Conservation (phyloP, 2,329 filamentous ascomycete genomes). For the Paradendryphiella salina region DNA sequence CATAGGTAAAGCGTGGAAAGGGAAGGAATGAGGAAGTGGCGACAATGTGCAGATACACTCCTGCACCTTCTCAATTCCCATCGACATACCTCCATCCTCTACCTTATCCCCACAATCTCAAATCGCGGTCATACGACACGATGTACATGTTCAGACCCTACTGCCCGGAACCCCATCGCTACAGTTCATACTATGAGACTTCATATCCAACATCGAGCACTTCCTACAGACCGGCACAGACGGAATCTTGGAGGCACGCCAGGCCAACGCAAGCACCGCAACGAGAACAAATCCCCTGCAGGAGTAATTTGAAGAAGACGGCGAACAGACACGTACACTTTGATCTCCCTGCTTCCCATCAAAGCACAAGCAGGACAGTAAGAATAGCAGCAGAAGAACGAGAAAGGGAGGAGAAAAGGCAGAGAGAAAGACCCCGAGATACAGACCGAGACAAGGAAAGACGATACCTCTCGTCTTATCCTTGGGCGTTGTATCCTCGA, state of each 20-base stretch:
- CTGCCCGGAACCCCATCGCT: background rate
- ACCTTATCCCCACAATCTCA: conserved; percentile 1
- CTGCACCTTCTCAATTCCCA: background rate
- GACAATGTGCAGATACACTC: conserved; percentile 5
- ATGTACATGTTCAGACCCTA: conserved; percentile 5
- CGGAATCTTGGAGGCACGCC: background rate
- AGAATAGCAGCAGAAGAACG: background rate
- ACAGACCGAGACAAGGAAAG: background rate
- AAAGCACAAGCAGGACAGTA: background rate
- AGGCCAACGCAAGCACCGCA: background rate
- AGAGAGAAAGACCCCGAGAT: background rate
- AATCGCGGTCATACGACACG: conserved; percentile 1
- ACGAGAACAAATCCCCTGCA: background rate
- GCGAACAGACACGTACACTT: conserved; percentile 10
- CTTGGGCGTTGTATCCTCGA: background rate
- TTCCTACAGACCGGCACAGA: background rate
- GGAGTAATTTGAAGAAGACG: background rate
- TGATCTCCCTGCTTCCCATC: background rate
- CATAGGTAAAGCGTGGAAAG: background rate
- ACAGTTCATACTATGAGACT: conserved; percentile 4
- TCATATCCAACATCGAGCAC: background rate
- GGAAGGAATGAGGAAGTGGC: conserved; percentile 3
- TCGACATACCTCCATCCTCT: background rate
- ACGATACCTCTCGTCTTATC: background rate
- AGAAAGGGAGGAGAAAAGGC: background rate